Evolutionary conservation across 768 basidiomycete species (phyloP).

Genomic region (Paxillus rubicundulus): DNA sequence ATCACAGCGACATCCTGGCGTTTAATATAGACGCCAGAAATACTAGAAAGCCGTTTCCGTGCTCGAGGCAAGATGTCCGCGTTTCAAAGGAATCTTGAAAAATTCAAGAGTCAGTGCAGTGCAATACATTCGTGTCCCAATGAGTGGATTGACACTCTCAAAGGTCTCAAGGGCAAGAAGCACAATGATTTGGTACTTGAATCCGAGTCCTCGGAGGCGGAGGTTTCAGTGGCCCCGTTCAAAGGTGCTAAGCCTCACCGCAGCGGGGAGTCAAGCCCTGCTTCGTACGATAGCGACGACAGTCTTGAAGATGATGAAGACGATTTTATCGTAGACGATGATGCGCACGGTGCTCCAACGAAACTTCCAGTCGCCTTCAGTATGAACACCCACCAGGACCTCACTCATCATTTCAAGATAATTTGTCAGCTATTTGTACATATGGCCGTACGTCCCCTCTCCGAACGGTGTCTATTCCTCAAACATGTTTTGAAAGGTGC

Average conservation of each 20-base stretch:
- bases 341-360: constrained; percentile 38
- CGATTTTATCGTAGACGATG: constrained; percentile 66
- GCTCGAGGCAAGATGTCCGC: constrained; percentile 53
- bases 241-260: constrained; percentile 44
- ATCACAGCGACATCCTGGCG: not conserved
- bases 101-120: constrained; percentile 52
- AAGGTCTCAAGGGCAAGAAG: constrained; percentile 40
- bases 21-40: constrained; percentile 39
- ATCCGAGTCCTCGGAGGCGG: constrained; percentile 34
- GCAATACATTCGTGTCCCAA: not conserved
- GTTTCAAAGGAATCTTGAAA: constrained; percentile 65
- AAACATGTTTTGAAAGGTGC: constrained; percentile 49
- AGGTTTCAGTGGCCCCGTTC: constrained; percentile 38
- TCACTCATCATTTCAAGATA: constrained; percentile 79
- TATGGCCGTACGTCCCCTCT: constrained; percentile 59
- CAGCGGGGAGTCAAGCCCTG: constrained; percentile 35
- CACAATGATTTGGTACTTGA: constrained; percentile 33
- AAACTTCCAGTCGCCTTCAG: constrained; percentile 77
- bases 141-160: constrained; percentile 1
- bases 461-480: constrained; percentile 55
- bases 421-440: constrained; percentile 87
- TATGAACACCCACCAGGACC: constrained; percentile 73
- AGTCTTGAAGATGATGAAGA: constrained; percentile 26
- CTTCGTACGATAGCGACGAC: constrained; percentile 34
- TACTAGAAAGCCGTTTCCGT: constrained; percentile 64